Evolutionary conservation across 1,139 yeast genomes (phyloP), one percentile per base, ranked within the genome.

Genomic region (Debaryomyces robertsiae): DNA sequence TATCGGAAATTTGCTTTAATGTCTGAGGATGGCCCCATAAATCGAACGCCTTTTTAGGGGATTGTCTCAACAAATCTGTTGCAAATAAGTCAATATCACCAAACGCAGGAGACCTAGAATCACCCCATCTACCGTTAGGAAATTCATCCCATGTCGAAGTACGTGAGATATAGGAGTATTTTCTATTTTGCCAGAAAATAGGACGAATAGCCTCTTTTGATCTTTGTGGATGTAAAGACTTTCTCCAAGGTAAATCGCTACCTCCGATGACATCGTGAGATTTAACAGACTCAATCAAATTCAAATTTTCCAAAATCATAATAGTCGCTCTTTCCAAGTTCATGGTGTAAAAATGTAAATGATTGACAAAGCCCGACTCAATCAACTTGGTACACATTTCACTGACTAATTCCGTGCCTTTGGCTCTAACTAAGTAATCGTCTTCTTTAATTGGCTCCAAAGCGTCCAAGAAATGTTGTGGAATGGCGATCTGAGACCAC

Each of bases 121-220:
- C 95, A 58, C 96, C 96, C 87, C 95, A 89, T 66, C 96, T 77
- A 49, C 96, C 96, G 64, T 89, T 89, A 38, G 96, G 96, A 60
- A 88, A 89, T 61, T 89, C 96, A 66, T 89, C 95, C 95, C 96
- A 89, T 43, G 87, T 86, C 27, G 95, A 82, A 14, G 98, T 93
- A 63, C 98, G 79, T 32, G 90, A 79, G 47, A 90, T 82, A 61
- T 91, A 93, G 15, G 95, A 84, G 63, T 86, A 87, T 59, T 91
- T 91, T 69, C 97, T 81, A 63, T 90, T 86, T 61, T 88, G 88
- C 98, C 98, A 93, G 63, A 91, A 91, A 50, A 93, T 91, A 13
- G 98, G 98, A 55, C 97, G 81, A 39, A 91, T 90, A 16, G 85
- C 71, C 62, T 91, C 97, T 49, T 84, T 82, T 43, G 79, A 78